Evolutionary conservation across 2,329 filamentous ascomycete species (phyloP).

Genomic region (Xylariaceae sp.): DNA sequence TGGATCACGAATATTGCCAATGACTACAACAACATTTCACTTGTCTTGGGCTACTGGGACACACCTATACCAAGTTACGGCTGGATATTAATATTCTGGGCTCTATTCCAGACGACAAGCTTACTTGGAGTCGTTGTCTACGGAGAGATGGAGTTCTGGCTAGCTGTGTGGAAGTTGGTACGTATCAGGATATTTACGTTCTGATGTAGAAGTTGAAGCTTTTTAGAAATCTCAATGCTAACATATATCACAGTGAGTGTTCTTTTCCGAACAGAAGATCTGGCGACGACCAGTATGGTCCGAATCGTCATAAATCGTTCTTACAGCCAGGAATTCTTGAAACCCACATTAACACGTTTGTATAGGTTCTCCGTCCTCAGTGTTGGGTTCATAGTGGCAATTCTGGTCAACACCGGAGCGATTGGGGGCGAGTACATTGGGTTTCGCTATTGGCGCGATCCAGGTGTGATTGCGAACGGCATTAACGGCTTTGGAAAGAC

Average conservation of each 20-base stretch:
- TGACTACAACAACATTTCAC: slow-evolving; percentile 43
- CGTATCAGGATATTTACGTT: slow-evolving; percentile 23
- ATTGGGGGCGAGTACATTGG: slow-evolving; percentile 34
- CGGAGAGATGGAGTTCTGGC: slow-evolving; percentile 32
- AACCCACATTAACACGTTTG: too few relatives aligned
- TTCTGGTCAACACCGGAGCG: slow-evolving; percentile 33
- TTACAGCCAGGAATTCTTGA: too few relatives aligned
- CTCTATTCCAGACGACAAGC: slow-evolving; percentile 38
- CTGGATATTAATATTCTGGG: slow-evolving; percentile 45
- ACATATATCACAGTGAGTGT: too few relatives aligned
- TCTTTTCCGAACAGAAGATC: too few relatives aligned
- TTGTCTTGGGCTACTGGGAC: slow-evolving; percentile 43
- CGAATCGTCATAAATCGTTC: too few relatives aligned
- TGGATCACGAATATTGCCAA: slow-evolving; percentile 41
- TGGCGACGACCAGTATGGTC: too few relatives aligned
- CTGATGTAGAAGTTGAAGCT: too few relatives aligned
- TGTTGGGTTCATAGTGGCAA: slow-evolving; percentile 31
- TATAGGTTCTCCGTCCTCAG: too few relatives aligned
- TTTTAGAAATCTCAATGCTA: too few relatives aligned
- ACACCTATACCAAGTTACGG: slow-evolving; percentile 40
- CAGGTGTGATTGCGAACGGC: slow-evolving; percentile 32
- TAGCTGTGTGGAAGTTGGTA: slow-evolving; percentile 32
- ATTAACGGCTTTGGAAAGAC: slow-evolving; percentile 34
- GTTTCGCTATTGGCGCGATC: slow-evolving; percentile 32
- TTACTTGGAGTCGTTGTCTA: slow-evolving; percentile 31